Evolutionary conservation across 2,329 filamentous ascomycete genomes (phyloP).

Genomic region (Xylaria sp.): DNA sequence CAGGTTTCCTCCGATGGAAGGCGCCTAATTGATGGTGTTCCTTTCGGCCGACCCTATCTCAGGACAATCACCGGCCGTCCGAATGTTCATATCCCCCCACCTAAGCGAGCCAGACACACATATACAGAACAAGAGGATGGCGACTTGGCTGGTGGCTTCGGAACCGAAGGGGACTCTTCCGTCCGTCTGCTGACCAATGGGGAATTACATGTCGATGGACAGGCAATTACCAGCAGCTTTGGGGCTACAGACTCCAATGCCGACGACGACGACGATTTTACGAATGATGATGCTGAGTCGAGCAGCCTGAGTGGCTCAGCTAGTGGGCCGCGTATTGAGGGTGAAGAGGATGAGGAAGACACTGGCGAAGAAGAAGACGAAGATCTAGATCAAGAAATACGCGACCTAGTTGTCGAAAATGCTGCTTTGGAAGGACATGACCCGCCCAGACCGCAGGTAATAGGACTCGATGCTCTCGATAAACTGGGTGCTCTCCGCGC

Average conservation of each 20-base stretch:
- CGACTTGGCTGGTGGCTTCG: slow-evolving; percentile 44
- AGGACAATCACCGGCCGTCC: slow-evolving; percentile 71
- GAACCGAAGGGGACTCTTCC: slow-evolving; percentile 47
- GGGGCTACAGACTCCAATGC: slow-evolving; percentile 51
- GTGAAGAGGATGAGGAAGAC: slow-evolving; percentile 1
- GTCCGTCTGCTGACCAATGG: slow-evolving; percentile 50
- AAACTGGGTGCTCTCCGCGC: slow-evolving; percentile 53
- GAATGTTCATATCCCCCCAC: slow-evolving; percentile 75
- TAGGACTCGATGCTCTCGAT: slow-evolving; percentile 47
- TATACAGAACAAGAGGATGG: slow-evolving; percentile 51
- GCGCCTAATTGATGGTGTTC: slow-evolving; percentile 85
- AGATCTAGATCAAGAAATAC: slow-evolving; percentile 54
- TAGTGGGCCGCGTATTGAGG: slow-evolving; percentile 3
- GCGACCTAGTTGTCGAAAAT: slow-evolving; percentile 57
- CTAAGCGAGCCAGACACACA: slow-evolving; percentile 71
- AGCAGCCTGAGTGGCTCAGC: slow-evolving; percentile 11
- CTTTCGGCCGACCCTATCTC: slow-evolving; percentile 81
- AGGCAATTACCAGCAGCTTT: slow-evolving; percentile 43
- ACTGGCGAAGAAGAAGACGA: slow-evolving; percentile 46
- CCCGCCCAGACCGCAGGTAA: slow-evolving; percentile 1
- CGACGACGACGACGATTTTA: slow-evolving; percentile 49
- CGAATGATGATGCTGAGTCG: slow-evolving; percentile 26
- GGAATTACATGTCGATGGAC: slow-evolving; percentile 34
- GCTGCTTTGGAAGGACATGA: slow-evolving; percentile 38
- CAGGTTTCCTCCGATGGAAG: slow-evolving; percentile 84